Base-by-base conservation (phyloP, 768 basidiomycete genomes). In the Russula sp. region DNA sequence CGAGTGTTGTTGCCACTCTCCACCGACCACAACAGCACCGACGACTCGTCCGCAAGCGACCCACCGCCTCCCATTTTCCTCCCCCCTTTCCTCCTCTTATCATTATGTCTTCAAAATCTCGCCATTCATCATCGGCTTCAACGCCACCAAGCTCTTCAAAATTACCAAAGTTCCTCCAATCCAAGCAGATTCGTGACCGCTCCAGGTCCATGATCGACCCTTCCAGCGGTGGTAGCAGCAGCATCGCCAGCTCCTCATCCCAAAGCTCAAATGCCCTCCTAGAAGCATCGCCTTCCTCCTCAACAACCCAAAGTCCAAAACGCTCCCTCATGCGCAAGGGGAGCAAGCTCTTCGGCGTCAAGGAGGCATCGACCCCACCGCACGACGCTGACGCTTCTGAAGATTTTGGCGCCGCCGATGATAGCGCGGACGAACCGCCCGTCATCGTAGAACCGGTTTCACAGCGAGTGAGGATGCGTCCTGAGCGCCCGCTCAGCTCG, bases 401-500 rank as follows among this genome's bases (percentile, higher is more conserved):
- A 60, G 60, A 66, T 57, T 67, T 69, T 34, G 69, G 73, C 57
- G 62, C 58, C 45, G 73, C 69, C 61, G 75, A 69, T 68, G 79
- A 74, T 64, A 69, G 70, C 34, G 65, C 68, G 48, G 63, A 81
- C 59, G 83, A 87, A 54, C 75, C 83, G 2, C 86, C 85, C 14
- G 81, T 86, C 50, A 86, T 88, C 65, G 75, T 88, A 59, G 87
- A 88, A 69, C 83, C 83, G n/a, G 70, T 77, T 43, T 71, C 74
- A 58, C 79, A 84, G 29, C 81, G 85, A 32, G 66, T 79, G 34
- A 80, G 84, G 42, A 77, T 80, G 58, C 79, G 83, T 67, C 73
- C 81, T 38, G 83, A 84, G 69, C 80, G 84, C 42, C 83, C 85
- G 11, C 73, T 76, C 56, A 79, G 76, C 67, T 71, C 74, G 18